These are phyloP conservation scores for Oryza glumipatula DNA, from an alignment of 176 grass and related monocot genomes.

Conservation along the genomic window DNA sequence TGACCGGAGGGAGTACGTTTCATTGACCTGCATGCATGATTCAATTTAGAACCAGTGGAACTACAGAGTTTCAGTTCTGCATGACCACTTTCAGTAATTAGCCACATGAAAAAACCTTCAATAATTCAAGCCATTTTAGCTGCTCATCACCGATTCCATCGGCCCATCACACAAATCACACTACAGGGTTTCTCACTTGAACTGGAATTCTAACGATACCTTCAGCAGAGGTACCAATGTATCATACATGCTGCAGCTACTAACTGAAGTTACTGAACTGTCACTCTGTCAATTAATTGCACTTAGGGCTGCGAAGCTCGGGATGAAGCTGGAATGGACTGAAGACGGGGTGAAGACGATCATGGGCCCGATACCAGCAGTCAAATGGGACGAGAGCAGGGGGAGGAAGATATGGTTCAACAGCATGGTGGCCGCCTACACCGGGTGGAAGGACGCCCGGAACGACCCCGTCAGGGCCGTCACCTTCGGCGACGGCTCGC, in stretches of 20 bases:
- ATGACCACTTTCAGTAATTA: not conserved
- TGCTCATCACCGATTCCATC: too few relatives aligned
- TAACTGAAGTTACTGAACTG: not conserved
- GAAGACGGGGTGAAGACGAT: conserved; percentile 78
- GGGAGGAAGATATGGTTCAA: conserved; percentile 92
- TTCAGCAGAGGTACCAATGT: too few relatives aligned
- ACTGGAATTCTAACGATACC: too few relatives aligned
- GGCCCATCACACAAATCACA: too few relatives aligned
- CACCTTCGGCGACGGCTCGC: conserved; percentile 73
- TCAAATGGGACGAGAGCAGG: conserved; percentile 68
- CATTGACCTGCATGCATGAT: not conserved
- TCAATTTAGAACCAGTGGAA: not conserved
- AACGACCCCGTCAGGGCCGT: conserved; percentile 91
- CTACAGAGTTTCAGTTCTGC: not conserved
- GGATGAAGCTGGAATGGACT: conserved; percentile 87
- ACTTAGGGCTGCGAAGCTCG: conserved; percentile 61
- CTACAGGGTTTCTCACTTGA: too few relatives aligned
- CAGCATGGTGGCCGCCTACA: conserved; percentile 96
- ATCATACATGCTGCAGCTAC: not conserved
- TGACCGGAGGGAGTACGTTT: too few relatives aligned
- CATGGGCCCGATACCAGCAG: conserved; percentile 77
- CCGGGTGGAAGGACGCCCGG: conserved; percentile 83
- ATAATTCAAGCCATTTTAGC: not conserved
- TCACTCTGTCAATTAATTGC: not conserved
- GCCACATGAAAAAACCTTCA: too few relatives aligned